phyloP scores from a whole-genome alignment of 176 grass and related monocot genomes.

The Dactylis glomerata region DNA sequence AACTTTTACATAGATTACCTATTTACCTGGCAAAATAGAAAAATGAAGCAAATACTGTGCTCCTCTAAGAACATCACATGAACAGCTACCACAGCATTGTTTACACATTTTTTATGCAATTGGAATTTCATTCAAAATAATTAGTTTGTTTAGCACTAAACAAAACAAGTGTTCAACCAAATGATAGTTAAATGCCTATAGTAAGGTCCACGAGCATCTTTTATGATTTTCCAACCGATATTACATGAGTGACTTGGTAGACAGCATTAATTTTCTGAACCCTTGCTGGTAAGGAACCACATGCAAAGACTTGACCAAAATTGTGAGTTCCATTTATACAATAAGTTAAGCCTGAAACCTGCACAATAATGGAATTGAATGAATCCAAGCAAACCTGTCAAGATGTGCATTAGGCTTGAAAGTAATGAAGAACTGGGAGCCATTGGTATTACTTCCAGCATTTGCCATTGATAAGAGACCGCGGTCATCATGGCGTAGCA shows the following conservation, averaged over 20 bases:
- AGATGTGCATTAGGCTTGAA: slow-evolving; percentile 75
- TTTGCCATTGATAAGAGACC: slow-evolving; percentile 92
- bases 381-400: slow-evolving; percentile 62
- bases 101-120: neutral
- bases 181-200: neutral
- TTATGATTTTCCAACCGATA: neutral
- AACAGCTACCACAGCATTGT: neutral
- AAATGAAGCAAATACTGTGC: neutral
- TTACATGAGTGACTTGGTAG: neutral
- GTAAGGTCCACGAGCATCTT: neutral
- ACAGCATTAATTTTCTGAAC: neutral
- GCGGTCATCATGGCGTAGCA: slow-evolving; percentile 64
- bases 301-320: neutral
- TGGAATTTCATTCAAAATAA: neutral
- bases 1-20: neutral
- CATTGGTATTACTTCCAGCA: slow-evolving; percentile 66
- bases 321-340: neutral
- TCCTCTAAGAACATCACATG: neutral
- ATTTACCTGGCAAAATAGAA: slow-evolving; percentile 1
- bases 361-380: neutral
- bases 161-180: neutral
- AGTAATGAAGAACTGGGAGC: slow-evolving; percentile 98
- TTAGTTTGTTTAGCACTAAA: neutral
- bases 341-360: neutral
- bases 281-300: neutral